A percentile compares a stretch with the other conserved stretches of the same genome.
These are phyloP conservation scores for Acrocalymma vagum DNA, from an alignment of 2,329 filamentous ascomycete species.

Conservation along the genomic window DNA sequence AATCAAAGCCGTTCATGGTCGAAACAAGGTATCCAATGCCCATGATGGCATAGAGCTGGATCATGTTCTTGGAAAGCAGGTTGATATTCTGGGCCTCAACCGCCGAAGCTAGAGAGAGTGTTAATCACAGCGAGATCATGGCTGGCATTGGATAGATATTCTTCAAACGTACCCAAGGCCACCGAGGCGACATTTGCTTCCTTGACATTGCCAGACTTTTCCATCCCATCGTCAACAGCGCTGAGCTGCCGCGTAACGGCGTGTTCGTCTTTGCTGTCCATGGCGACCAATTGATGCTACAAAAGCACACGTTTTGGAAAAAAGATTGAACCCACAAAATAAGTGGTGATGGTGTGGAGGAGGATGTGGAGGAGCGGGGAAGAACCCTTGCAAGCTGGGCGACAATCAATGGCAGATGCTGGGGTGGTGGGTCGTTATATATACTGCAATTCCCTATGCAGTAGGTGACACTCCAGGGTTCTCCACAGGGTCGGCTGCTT, in stretches of 20 bases:
- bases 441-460: too few relatives aligned
- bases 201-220: conserved; percentile 29
- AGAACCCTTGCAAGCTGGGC: neutral
- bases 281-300: too few relatives aligned
- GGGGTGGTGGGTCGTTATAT: conserved; percentile 32
- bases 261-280: conserved; percentile 20
- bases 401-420: conserved; percentile 10
- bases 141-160: too few relatives aligned
- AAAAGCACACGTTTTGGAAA: too few relatives aligned
- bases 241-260: conserved; percentile 34
- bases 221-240: conserved; percentile 27
- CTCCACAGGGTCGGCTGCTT: too few relatives aligned
- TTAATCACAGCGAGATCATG: too few relatives aligned
- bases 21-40: conserved; percentile 44
- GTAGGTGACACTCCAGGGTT: conserved; percentile 23
- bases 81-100: conserved; percentile 42
- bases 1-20: conserved; percentile 47
- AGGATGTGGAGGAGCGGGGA: conserved; percentile 12
- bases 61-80: conserved; percentile 37
- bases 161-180: conserved; percentile 34
- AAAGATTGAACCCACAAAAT: too few relatives aligned
- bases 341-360: conserved; percentile 10
- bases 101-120: conserved; percentile 33
- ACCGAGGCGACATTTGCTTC: conserved; percentile 41
- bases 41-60: conserved; percentile 44